A percentile compares a stretch with the other conserved stretches of the same genome.
Evolutionary conservation across 169 alveolate species (phyloP).

Genomic region (Perkinsus chesapeaki): DNA sequence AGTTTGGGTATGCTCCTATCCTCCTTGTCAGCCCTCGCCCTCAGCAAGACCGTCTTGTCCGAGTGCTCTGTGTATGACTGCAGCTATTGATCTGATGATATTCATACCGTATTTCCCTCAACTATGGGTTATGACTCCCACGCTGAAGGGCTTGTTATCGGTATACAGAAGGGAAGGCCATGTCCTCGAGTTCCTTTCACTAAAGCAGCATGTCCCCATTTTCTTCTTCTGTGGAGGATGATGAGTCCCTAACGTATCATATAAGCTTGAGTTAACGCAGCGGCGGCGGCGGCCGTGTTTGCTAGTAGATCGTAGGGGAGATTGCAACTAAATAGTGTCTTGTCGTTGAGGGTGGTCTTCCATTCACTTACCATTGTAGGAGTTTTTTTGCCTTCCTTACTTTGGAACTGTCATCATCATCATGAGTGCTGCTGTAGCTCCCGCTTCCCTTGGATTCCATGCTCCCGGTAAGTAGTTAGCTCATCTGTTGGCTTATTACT

Average conservation of each 20-base stretch:
- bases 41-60: not conserved
- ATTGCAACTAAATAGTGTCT: not conserved
- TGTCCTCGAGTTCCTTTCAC: no score
- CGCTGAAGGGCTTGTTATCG: no score
- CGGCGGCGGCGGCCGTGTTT: no score
- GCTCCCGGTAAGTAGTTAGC: not conserved
- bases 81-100: not conserved
- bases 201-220: no score
- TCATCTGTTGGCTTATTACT: not conserved
- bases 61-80: not conserved
- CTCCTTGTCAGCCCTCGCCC: not conserved
- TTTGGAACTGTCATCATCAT: not conserved
- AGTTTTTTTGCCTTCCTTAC: not conserved
- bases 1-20: not conserved
- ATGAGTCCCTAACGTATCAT: no score
- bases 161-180: no score
- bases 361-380: not conserved
- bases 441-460: slow-evolving; percentile 1
- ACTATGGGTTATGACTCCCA: not conserved
- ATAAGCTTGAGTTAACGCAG: no score
- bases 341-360: not conserved
- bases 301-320: no score
- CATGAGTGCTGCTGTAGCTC: not conserved
- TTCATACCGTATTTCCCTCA: no score
- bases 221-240: no score